Conservation (phyloP, 306 rosid genomes). For the Macrotyloma uniflorum region DNA sequence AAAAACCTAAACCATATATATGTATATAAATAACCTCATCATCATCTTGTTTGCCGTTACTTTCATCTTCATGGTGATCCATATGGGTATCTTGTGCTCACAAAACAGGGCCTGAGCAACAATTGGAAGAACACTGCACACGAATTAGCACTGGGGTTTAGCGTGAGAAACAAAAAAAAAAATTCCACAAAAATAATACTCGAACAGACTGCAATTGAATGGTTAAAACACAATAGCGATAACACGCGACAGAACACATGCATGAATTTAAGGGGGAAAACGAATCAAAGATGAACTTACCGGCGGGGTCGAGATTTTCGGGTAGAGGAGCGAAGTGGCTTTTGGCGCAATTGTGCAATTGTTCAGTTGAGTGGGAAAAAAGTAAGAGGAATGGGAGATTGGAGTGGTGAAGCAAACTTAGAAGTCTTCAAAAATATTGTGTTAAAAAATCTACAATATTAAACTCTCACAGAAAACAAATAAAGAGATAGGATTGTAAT, state of each 20-base stretch:
- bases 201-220: slow-evolving; percentile 2
- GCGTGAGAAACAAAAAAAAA: background rate
- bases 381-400: background rate
- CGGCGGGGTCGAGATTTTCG: background rate
- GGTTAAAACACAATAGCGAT: background rate
- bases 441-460: too few relatives aligned
- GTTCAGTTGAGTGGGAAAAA: background rate
- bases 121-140: background rate
- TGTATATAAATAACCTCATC: slow-evolving; percentile 65
- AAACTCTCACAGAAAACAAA: too few relatives aligned
- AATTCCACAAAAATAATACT: background rate
- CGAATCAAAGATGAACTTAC: slow-evolving; percentile 33
- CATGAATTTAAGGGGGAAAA: background rate
- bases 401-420: background rate
- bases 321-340: slow-evolving; percentile 7
- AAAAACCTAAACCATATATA: background rate
- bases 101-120: background rate
- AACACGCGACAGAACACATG: background rate
- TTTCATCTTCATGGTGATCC: slow-evolving; percentile 73
- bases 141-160: slow-evolving; percentile 33
- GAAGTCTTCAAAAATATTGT: too few relatives aligned
- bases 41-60: slow-evolving; percentile 79
- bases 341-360: background rate
- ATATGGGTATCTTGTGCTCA: slow-evolving; percentile 7
- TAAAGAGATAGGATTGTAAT: too few relatives aligned